A percentile compares a stretch with the other conserved stretches of the same genome.
phyloP scores from a whole-genome alignment of 1,284 basidiomycete species.

The Wolfiporia cocos region DNA sequence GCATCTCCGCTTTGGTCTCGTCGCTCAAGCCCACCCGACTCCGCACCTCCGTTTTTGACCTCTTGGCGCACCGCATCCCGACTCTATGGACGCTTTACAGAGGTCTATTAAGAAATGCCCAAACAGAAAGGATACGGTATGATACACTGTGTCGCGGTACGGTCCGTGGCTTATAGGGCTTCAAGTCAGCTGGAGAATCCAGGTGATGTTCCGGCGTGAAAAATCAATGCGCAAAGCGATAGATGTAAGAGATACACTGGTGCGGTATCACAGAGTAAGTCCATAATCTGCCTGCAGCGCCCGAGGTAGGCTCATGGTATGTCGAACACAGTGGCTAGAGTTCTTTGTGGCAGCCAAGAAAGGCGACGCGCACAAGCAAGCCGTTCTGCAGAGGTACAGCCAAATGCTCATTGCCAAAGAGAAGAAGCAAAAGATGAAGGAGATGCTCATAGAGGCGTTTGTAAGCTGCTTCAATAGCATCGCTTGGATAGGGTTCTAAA shows the following conservation, averaged over 20 bases:
- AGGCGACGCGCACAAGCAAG: slow-evolving; percentile 42
- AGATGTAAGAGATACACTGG: slow-evolving; percentile 32
- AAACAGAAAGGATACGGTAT: slow-evolving; percentile 42
- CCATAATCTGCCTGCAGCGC: background rate
- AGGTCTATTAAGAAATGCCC: slow-evolving; percentile 52
- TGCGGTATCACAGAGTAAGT: slow-evolving; percentile 48
- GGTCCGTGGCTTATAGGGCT: slow-evolving; percentile 5
- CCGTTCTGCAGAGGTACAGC: slow-evolving; percentile 49
- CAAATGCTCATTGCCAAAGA: slow-evolving; percentile 44
- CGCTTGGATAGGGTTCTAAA: background rate
- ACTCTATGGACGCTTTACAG: slow-evolving; percentile 74
- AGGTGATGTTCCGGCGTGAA: slow-evolving; percentile 47
- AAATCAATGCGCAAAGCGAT: slow-evolving; percentile 29
- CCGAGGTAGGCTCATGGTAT: background rate
- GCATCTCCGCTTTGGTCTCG: slow-evolving; percentile 47
- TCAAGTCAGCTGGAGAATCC: slow-evolving; percentile 55
- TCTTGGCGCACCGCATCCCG: slow-evolving; percentile 69
- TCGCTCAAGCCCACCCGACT: slow-evolving; percentile 53
- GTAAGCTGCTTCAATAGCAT: slow-evolving; percentile 30
- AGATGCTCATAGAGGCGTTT: slow-evolving; percentile 41
- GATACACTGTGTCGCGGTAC: slow-evolving; percentile 14
- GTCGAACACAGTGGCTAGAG: slow-evolving; percentile 49
- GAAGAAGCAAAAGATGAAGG: slow-evolving; percentile 42
- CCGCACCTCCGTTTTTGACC: slow-evolving; percentile 61
- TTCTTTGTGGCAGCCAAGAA: slow-evolving; percentile 43